Base-by-base conservation (phyloP, 164 flowering plant genomes). In the Berberis vulgaris region DNA sequence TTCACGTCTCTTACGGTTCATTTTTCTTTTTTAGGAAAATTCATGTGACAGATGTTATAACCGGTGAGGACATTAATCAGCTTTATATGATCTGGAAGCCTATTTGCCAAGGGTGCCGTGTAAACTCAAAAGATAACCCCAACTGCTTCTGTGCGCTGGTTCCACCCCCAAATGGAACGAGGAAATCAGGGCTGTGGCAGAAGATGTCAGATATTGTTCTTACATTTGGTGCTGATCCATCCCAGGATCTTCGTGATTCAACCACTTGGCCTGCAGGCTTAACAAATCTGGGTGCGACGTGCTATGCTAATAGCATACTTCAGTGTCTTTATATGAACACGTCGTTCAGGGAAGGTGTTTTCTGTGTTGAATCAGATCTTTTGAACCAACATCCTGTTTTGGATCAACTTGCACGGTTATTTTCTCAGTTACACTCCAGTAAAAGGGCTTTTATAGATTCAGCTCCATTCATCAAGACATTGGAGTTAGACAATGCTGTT, bases 281-380 rank as follows among this genome's bases (percentile, higher is more conserved):
- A 49, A 89, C 90, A 41, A 95, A 95, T 74, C 75, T 95, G 47
- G 99, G 99, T 50, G 97, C 99, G 2, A 95, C 99, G 2, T 95
- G 99, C 80, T 95, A 95, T 79, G 97, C 94, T 43, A 95, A 95
- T 69, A 95, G 99, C 78, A 89, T 95, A 60, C 88, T 95, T 60
- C 99, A 95, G 59, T 95, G 84, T 61, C 78, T 91, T 41, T 95
- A 86, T 71, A 95, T 89, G 97, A 89, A 87, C 64, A 77, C 76
- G 60, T 69, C 85, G 6, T 91, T 95, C 71, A 79, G 97, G 45
- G 77, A 76, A 46, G 97, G 96, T 57, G 69, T 95, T 70, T 91
- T 89, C 71, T 82, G 84, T 49, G 80, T 85, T 76, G 97, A 95
- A 61, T 80, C 80, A 0, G 88, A 84, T 60, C 77, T 91, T 66